Evolutionary conservation across 164 flowering plant species (phyloP), one percentile per base, ranked within the genome.

Genomic region (Macadamia integrifolia): DNA sequence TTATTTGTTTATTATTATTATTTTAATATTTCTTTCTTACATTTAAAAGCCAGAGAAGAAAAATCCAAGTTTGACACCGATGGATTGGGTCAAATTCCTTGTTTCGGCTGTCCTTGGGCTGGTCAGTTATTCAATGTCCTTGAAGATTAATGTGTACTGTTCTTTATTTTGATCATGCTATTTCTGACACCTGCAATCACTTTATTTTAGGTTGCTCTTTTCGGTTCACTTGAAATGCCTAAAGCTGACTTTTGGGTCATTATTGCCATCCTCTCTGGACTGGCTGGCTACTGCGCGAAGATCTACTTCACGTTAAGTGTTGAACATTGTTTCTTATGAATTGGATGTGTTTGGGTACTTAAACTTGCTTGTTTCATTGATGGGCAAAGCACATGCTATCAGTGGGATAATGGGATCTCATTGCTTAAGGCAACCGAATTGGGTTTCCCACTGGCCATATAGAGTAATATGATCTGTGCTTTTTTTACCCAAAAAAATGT

Each of bases 11-110:
- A 23, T 23, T 23, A 23, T 23, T 23, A 23, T 23, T 23, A 23
- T 23, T 23, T 23, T 23, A 23, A 23, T 23, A 23, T 23, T 23
- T 23, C 23, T 23, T 23, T 23, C 23, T 23, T 23, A 23, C 23
- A 35, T 61, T 64, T 50, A 61, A 73, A 73, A 93, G 98, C 98
- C 98, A 50, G 98, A 90, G 77, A 93, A 93, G 90, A 90, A 86
- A 81, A 92, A 90, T 76, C 99, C 99, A 12, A 86, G 97, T 66
- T 83, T 93, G 75, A 94, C 96, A 61, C 99, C 98, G 40, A 86
- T 90, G 93, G 99, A 94, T 78, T 94, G 99, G 99, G 97, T 92
- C 77, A 83, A 82, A 71, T 92, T 94, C 77, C 81, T 94, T 60
- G 74, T 68, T 29, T 89, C 99, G 67, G 96, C 98, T 44, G 77